Evolutionary conservation across 768 basidiomycete species (phyloP), one percentile per base, ranked within the genome.

Genomic region (Cytidiella melzeri): DNA sequence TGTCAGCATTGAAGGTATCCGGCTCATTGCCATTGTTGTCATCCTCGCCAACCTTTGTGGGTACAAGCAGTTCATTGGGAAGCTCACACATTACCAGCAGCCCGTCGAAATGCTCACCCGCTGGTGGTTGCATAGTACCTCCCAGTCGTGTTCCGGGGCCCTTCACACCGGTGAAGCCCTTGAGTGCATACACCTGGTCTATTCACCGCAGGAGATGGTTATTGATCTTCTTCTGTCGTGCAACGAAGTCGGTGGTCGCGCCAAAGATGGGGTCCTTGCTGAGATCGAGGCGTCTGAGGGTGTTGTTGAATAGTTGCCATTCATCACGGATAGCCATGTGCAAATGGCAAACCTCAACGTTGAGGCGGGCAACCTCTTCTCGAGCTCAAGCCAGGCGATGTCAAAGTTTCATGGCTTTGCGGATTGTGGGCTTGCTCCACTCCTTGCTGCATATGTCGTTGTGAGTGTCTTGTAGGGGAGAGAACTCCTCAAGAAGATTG

Each of bases 401-500:
- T 20, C 52, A 46, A 25, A 57, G 38, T 20, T 58, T 61, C 43
- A 63, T 61, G 0, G 54, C 44, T 20, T 60, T 55, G 5, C 63
- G 61, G 10, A 55, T 45, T 5, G 44, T 43, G 0, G 59, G 61
- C 3, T 56, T 20, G 0, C 56, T 54, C 67, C 68, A 70, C 2
- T 51, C 57, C 43, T 56, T 58, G 2, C 57, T 27, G 4, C 25
- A 47, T 18, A 68, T 48, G 19, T 67, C 61, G n/a, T 55, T 25
- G 3, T 57, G 50, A 0, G 62, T 56, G 38, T 66, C 56, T 7
- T 49, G 50, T 2, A 69, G 59, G 9, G 69, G 54, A 15, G 54
- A 43, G 43, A 69, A 65, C 34, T 70, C 59, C 9, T 61, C 61
- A 0, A 70, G 42, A 34, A 65, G 66, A 3, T 34, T 39, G 44